A percentile compares a stretch with the other conserved stretches of the same genome.
These are phyloP conservation scores for Tieghemostelium lacteum DNA, from an alignment of 78 protist species.

Conservation along the genomic window DNA sequence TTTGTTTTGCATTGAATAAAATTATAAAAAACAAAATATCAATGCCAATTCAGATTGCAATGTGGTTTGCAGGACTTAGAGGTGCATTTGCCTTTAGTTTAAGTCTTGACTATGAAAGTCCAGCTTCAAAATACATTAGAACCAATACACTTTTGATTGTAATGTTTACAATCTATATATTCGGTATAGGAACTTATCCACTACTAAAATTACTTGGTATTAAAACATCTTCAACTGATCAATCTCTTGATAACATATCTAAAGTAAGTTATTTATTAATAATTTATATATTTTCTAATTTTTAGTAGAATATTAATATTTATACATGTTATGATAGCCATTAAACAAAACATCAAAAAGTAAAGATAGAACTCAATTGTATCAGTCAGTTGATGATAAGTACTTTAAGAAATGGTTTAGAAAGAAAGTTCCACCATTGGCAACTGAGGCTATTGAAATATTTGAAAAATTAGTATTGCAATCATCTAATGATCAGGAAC, in stretches of 20 bases:
- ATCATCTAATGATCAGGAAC: slow-evolving; percentile 7
- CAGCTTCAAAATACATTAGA: not conserved
- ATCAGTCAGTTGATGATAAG: slow-evolving; percentile 43
- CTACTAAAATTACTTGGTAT: slow-evolving; percentile 49
- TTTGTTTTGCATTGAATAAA: slow-evolving; percentile 42
- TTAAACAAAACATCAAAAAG: slow-evolving; percentile 20
- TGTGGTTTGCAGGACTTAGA: slow-evolving; percentile 89
- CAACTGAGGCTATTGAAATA: slow-evolving; percentile 58
- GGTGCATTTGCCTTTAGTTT: slow-evolving; percentile 96
- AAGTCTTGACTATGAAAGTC: slow-evolving; percentile 58
- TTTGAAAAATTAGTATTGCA: slow-evolving; percentile 41
- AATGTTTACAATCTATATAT: slow-evolving; percentile 44
- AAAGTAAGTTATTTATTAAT: not conserved
- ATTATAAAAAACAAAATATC: slow-evolving; percentile 43
- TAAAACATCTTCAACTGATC: slow-evolving; percentile 59
- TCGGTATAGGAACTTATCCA: slow-evolving; percentile 77
- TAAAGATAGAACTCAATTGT: slow-evolving; percentile 36
- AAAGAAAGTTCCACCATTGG: slow-evolving; percentile 53
- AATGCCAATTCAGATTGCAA: slow-evolving; percentile 40
- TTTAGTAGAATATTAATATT: not conserved
- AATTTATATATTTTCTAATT: not conserved
- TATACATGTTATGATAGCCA: not conserved
- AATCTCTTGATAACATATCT: slow-evolving; percentile 51
- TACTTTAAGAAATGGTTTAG: slow-evolving; percentile 73
- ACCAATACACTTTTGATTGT: slow-evolving; percentile 57